These are phyloP conservation scores for Crataegus laevigata DNA, from an alignment of 306 rosid species.

Conservation along the genomic window DNA sequence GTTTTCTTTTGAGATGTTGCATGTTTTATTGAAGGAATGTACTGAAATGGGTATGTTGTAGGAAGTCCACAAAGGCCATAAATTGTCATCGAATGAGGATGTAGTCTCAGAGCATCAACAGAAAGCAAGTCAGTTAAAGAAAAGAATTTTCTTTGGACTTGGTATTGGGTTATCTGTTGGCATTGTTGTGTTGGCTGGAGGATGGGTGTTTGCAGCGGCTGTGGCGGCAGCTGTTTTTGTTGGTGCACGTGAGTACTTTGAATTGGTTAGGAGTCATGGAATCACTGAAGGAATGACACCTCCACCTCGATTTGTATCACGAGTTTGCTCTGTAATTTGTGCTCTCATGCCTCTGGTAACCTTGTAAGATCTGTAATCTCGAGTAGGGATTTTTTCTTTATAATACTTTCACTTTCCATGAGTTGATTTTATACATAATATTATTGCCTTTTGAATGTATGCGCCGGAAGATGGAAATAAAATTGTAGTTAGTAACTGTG, in stretches of 20 bases:
- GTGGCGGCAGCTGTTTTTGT: constrained; percentile 63
- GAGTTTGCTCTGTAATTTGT: constrained; percentile 77
- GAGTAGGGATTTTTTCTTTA: neutral
- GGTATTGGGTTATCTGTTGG: constrained; percentile 80
- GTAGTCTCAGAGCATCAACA: constrained; percentile 34
- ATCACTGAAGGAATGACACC: constrained; percentile 90
- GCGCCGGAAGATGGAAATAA: neutral
- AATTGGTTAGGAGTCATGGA: constrained; percentile 81
- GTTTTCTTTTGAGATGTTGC: neutral
- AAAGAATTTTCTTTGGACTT: constrained; percentile 69
- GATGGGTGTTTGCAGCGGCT: constrained; percentile 70
- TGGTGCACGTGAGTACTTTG: constrained; percentile 84
- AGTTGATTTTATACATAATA: neutral
- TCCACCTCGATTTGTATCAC: constrained; percentile 89
- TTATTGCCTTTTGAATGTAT: neutral
- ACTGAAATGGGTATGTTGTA: constrained; percentile 23
- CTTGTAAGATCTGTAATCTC: constrained; percentile 51
- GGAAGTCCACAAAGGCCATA: constrained; percentile 28
- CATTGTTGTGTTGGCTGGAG: constrained; percentile 76
- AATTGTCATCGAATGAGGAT: constrained; percentile 15
- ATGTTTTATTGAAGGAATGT: constrained; percentile 3
- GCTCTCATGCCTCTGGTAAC: constrained; percentile 75
- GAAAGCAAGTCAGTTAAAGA: constrained; percentile 55
- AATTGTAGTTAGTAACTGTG: neutral
- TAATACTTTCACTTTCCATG: neutral